Conservation (phyloP, 495 filamentous ascomycete genomes). For the Penicillium pancosmium region DNA sequence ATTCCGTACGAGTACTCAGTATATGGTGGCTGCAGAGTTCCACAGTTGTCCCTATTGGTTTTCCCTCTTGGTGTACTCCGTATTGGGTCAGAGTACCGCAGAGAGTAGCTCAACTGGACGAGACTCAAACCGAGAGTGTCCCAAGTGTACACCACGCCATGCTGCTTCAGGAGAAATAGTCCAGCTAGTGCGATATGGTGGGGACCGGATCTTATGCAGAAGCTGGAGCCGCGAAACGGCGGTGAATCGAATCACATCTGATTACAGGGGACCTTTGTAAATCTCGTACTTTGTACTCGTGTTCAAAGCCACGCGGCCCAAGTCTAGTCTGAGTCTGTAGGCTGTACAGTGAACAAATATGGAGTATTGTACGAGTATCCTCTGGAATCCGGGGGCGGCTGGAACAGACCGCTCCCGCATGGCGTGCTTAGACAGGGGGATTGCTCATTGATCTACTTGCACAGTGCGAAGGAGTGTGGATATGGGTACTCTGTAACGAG, state of each 20-base stretch:
- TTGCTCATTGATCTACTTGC: conserved; percentile 28
- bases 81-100: not conserved
- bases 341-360: too few species aligned
- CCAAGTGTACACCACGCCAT: conserved; percentile 7
- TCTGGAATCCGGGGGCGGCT: conserved; percentile 17
- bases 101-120: too few species aligned
- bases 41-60: too few species aligned
- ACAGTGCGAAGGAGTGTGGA: not conserved
- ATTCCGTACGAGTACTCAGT: not conserved
- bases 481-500: not conserved
- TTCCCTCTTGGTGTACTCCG: not conserved
- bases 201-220: not conserved
- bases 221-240: conserved; percentile 7
- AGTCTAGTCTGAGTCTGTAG: too few species aligned
- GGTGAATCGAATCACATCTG: conserved; percentile 7
- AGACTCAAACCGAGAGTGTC: too few species aligned
- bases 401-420: conserved; percentile 17
- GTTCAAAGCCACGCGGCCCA: not conserved
- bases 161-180: conserved; percentile 30
- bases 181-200: conserved; percentile 19
- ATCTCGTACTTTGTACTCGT: not conserved
- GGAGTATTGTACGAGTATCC: too few species aligned
- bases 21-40: too few species aligned
- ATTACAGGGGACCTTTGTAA: not conserved
- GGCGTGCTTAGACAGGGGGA: conserved; percentile 36